Evolutionary conservation across 176 grass and related monocot species (phyloP).

Genomic region (Oryza meyeriana): DNA sequence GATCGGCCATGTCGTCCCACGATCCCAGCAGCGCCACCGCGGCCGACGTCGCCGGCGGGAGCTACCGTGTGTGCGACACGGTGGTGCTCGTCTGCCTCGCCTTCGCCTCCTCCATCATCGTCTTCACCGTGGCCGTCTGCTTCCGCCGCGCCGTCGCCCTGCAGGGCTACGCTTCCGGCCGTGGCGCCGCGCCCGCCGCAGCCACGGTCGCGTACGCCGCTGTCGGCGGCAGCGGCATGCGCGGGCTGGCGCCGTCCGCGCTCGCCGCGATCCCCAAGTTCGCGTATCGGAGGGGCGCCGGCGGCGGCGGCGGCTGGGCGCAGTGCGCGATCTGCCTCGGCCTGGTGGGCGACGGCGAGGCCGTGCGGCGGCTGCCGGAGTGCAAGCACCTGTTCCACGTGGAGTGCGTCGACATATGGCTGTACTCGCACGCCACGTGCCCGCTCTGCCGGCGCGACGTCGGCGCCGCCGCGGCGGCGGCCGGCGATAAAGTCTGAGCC

Average conservation of each 20-base stretch:
- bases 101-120: slow-evolving; percentile 33
- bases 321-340: slow-evolving; percentile 59
- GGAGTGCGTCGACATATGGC: slow-evolving; percentile 64
- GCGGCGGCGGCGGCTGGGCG: not conserved
- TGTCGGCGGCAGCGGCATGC: too few relatives aligned
- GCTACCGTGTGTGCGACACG: slow-evolving; percentile 25
- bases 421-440: slow-evolving; percentile 50
- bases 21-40: not conserved
- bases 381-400: slow-evolving; percentile 58
- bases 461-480: not conserved
- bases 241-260: slow-evolving; percentile 35
- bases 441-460: slow-evolving; percentile 52
- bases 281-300: slow-evolving; percentile 19
- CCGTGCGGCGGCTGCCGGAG: slow-evolving; percentile 41
- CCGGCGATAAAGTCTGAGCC: slow-evolving; percentile 4
- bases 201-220: not conserved
- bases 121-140: slow-evolving; percentile 23
- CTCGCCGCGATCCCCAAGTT: slow-evolving; percentile 43
- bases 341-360: slow-evolving; percentile 37
- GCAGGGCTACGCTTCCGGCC: not conserved
- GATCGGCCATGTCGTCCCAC: not conserved
- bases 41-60: not conserved
- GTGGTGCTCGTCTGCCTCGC: slow-evolving; percentile 45
- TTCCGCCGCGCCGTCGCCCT: slow-evolving; percentile 18
- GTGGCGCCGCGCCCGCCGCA: not conserved